Evolutionary conservation across 2,329 filamentous ascomycete species (phyloP).

Genomic region (Cordyceps farinosa): DNA sequence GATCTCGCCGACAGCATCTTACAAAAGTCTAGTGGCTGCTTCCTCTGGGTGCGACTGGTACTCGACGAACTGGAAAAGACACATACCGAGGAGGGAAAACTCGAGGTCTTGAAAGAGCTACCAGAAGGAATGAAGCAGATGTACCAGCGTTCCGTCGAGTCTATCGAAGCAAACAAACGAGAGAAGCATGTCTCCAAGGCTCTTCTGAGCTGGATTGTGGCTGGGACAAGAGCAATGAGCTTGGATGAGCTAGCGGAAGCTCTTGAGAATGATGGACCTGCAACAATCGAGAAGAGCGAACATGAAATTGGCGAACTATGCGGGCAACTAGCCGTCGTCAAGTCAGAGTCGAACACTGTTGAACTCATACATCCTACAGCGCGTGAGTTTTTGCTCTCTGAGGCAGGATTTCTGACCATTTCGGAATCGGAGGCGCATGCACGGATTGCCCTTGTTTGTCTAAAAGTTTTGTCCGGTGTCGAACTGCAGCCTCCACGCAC

Average conservation of each 20-base stretch:
- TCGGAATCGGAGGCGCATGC: conserved; percentile 23
- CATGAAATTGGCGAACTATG: conserved; percentile 28
- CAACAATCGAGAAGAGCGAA: conserved; percentile 23
- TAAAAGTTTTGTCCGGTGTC: conserved; percentile 23
- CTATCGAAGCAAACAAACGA: conserved; percentile 27
- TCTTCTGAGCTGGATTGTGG: conserved; percentile 28
- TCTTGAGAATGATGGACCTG: no score
- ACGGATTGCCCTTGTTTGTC: conserved; percentile 26
- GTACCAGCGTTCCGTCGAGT: conserved; percentile 22
- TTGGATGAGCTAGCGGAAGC: conserved; percentile 28
- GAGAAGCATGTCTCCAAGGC: conserved; percentile 28
- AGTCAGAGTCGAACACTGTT: conserved; percentile 22
- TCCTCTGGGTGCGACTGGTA: conserved; percentile 33
- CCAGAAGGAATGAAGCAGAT: conserved; percentile 32
- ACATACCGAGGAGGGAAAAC: conserved; percentile 25
- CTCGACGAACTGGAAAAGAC: conserved; percentile 29
- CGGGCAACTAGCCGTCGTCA: conserved; percentile 29
- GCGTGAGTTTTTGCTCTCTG: conserved; percentile 27
- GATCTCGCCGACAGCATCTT: conserved; percentile 24
- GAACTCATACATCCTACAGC: conserved; percentile 29
- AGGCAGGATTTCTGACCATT: conserved; percentile 27
- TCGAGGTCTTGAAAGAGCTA: conserved; percentile 29
- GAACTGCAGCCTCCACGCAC: not conserved
- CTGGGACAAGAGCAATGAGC: conserved; percentile 23
- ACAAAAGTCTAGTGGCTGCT: conserved; percentile 28